Conservation (phyloP, 2,329 filamentous ascomycete species). For the Malbranchea cinnamomea region DNA sequence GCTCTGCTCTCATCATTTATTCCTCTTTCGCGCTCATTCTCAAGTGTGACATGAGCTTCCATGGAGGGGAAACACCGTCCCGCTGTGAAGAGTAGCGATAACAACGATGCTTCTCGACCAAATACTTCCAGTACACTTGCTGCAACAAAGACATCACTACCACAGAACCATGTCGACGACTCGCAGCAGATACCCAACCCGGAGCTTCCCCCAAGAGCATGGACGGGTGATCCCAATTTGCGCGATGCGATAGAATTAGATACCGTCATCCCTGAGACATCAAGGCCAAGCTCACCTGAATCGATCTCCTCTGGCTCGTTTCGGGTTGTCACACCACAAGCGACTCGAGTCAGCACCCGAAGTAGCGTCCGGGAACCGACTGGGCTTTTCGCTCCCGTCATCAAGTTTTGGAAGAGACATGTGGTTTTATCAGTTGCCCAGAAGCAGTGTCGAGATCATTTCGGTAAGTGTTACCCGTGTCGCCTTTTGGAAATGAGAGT, state of each 20-base stretch:
- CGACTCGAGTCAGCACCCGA: slow-evolving; percentile 5
- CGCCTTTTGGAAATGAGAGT: not conserved
- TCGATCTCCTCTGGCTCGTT: slow-evolving; percentile 10
- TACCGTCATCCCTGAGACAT: slow-evolving; percentile 2
- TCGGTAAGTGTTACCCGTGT: slow-evolving; percentile 16
- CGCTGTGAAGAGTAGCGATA: too few relatives aligned
- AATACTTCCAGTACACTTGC: too few relatives aligned
- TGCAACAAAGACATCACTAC: too few relatives aligned
- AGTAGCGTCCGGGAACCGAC: slow-evolving; percentile 4
- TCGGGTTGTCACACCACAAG: slow-evolving; percentile 7
- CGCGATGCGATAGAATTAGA: slow-evolving; percentile 4
- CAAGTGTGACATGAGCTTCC: too few relatives aligned
- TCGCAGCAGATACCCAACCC: not conserved
- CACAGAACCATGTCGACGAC: too few relatives aligned
- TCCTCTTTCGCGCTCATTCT: too few relatives aligned
- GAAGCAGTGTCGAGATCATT: slow-evolving; percentile 28
- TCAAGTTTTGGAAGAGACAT: slow-evolving; percentile 64
- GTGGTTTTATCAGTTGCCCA: slow-evolving; percentile 24
- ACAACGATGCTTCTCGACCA: too few relatives aligned
- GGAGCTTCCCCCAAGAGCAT: not conserved
- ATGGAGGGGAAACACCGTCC: too few relatives aligned
- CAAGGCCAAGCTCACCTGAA: slow-evolving; percentile 6
- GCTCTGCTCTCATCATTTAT: too few relatives aligned
- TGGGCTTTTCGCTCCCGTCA: slow-evolving; percentile 51
- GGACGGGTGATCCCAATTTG: not conserved